Evolutionary conservation across 2,329 filamentous ascomycete species (phyloP), one percentile per base, ranked within the genome.

Genomic region (Pseudogymnoascus sp.): DNA sequence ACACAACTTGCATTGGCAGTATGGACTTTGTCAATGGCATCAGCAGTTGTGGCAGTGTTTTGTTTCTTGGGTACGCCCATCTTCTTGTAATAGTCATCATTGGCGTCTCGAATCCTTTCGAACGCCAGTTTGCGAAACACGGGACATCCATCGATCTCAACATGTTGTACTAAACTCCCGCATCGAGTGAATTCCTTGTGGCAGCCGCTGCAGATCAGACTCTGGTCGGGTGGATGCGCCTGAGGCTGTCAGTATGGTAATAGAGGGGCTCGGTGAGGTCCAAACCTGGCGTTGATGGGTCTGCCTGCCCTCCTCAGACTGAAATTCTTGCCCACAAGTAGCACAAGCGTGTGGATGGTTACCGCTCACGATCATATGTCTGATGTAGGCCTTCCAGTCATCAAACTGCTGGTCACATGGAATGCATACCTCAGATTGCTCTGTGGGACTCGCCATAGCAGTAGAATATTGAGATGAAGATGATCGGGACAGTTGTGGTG

Each of bases 131-230:
- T 38, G 7, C 23, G 25, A 10, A 37, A 16, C 10, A n/a, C 38
- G 12, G 40, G 23, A 40, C 69, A 70, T n/a, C 64, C 37, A 3
- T 62, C 37, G 1, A 56, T 21, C 59, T 71, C 70, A 14, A 68
- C 62, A 28, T 71, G 70, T 11, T 61, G 44, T 11, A 70, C 64
- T 10, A 71, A 40, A 14, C 65, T 64, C 12, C 68, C 69, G 21
- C 69, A 62, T n/a, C 67, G 64, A 7, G 44, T 64, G 42, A 70
- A 71, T 8, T 37, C 40, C n/a, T 44, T 63, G 6, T 37, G 7
- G 36, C 70, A 71, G 4, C 40, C 62, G 4, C 46, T 63, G 56
- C 70, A 71, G 5, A 42, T 34, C 10, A 71, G 42, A 12, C 67
- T 36, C 37, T 71, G 68, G 14, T 68, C 63, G 5, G 59, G 59